These are phyloP conservation scores for Orobanche coerulescens DNA, from an alignment of 257 asterid species.

Conservation along the genomic window DNA sequence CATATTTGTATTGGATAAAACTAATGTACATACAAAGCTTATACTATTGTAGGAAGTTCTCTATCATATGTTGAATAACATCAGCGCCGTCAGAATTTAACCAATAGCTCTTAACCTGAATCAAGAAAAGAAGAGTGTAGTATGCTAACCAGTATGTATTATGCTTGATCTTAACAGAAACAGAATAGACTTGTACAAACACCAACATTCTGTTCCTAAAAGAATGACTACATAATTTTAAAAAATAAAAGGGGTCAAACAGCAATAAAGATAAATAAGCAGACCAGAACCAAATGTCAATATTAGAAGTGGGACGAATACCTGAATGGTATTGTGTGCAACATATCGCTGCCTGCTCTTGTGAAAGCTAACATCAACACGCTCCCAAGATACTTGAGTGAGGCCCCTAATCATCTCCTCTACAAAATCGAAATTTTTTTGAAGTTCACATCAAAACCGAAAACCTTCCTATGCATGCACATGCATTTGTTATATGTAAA, in stretches of 20 bases:
- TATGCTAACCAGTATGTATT: no score
- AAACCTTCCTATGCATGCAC: background rate
- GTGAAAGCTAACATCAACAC: constrained; percentile 84
- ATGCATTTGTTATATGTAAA: background rate
- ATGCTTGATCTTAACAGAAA: no score
- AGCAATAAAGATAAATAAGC: no score
- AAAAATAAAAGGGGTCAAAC: no score
- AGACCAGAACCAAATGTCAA: no score
- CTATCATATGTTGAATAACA: constrained; percentile 83
- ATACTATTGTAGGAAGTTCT: constrained; percentile 52
- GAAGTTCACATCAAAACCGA: constrained; percentile 8
- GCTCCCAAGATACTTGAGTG: constrained; percentile 81
- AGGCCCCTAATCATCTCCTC: constrained; percentile 95
- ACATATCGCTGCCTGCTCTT: constrained; percentile 75
- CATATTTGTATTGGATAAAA: background rate
- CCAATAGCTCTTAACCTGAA: constrained; percentile 85
- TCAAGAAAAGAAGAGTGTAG: background rate
- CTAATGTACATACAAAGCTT: background rate
- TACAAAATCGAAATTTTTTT: no score
- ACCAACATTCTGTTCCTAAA: no score
- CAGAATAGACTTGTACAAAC: no score
- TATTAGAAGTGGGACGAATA: constrained; percentile 13
- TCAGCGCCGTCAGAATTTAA: constrained; percentile 84
- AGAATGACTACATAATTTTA: no score
- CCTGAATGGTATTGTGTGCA: constrained; percentile 87